phyloP scores from a whole-genome alignment of 1,139 yeast genomes.

The Meyerozyma elateridarum region DNA sequence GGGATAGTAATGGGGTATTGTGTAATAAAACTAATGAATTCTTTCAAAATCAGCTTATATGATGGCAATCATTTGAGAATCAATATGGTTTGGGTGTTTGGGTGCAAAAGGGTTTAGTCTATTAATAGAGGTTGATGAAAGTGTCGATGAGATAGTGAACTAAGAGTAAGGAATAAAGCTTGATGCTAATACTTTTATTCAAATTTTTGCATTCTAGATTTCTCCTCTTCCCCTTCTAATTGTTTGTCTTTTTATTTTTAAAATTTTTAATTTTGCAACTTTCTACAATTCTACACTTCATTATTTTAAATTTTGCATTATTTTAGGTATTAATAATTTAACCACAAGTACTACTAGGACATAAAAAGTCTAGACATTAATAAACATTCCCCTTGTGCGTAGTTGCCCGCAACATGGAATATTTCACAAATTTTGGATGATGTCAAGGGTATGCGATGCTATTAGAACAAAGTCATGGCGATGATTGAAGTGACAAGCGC shows the following conservation, averaged over 20 bases:
- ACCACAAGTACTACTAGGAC: slow-evolving; percentile 4
- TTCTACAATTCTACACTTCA: background rate
- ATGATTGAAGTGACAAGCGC: slow-evolving; percentile 1
- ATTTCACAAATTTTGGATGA: too few relatives aligned
- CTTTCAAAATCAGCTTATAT: background rate
- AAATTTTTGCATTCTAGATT: too few relatives aligned
- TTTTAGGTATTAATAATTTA: slow-evolving; percentile 1
- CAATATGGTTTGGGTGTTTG: too few relatives aligned
- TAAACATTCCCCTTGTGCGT: too few relatives aligned
- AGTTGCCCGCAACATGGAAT: too few relatives aligned
- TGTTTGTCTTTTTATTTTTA: background rate
- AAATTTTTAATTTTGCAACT: background rate
- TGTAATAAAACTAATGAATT: slow-evolving; percentile 2
- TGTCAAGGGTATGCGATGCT: background rate
- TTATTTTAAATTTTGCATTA: background rate
- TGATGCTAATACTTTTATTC: too few relatives aligned
- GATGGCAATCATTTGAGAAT: background rate
- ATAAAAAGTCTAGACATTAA: slow-evolving; percentile 4
- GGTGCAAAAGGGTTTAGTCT: too few relatives aligned
- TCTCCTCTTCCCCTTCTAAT: too few relatives aligned
- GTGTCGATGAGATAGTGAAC: too few relatives aligned
- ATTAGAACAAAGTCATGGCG: slow-evolving; percentile 1
- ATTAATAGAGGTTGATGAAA: too few relatives aligned
- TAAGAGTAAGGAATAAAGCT: too few relatives aligned
- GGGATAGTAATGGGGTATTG: slow-evolving; percentile 1